Percentiles rank a stretch among this genome's conserved stretches.
These are phyloP conservation scores for Leccinum subrobustum DNA, from an alignment of 1,284 basidiomycete genomes.

Conservation along the genomic window DNA sequence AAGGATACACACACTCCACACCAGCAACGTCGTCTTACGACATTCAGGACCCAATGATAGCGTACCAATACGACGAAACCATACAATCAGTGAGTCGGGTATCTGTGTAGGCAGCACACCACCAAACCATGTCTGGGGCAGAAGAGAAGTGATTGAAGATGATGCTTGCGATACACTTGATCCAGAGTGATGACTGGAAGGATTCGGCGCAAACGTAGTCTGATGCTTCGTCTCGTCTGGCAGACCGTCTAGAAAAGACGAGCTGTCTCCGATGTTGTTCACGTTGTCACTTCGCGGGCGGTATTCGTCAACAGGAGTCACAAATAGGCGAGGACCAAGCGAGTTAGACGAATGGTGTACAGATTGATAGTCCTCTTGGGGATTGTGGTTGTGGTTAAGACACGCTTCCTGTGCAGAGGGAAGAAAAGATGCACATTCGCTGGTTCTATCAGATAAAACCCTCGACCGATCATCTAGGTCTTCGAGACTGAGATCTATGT, in stretches of 20 bases:
- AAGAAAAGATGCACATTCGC: constrained; percentile 31
- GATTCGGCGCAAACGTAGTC: neutral
- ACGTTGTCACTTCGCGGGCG: constrained; percentile 21
- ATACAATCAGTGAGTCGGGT: constrained; percentile 55
- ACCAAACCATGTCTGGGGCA: constrained; percentile 38
- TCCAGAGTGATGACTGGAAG: constrained; percentile 14
- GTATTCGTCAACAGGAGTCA: constrained; percentile 31
- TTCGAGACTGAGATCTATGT: constrained; percentile 60
- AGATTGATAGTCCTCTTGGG: constrained; percentile 37
- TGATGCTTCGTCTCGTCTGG: constrained; percentile 19
- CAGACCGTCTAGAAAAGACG: constrained; percentile 3
- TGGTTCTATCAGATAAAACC: constrained; percentile 10
- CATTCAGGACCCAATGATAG: constrained; percentile 84
- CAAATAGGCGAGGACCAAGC: constrained; percentile 37
- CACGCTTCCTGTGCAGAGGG: constrained; percentile 18
- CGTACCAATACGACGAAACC: constrained; percentile 70
- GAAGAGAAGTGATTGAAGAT: constrained; percentile 35
- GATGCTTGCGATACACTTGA: constrained; percentile 16
- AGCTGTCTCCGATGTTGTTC: neutral
- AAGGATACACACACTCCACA: constrained; percentile 82
- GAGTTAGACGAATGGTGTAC: constrained; percentile 39
- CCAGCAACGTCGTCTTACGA: constrained; percentile 78
- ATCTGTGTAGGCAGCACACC: constrained; percentile 46
- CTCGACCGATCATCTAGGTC: constrained; percentile 29
- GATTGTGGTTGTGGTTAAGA: constrained; percentile 2